These are phyloP conservation scores for Dalbergia cultrata DNA, from an alignment of 306 rosid genomes.

Conservation along the genomic window DNA sequence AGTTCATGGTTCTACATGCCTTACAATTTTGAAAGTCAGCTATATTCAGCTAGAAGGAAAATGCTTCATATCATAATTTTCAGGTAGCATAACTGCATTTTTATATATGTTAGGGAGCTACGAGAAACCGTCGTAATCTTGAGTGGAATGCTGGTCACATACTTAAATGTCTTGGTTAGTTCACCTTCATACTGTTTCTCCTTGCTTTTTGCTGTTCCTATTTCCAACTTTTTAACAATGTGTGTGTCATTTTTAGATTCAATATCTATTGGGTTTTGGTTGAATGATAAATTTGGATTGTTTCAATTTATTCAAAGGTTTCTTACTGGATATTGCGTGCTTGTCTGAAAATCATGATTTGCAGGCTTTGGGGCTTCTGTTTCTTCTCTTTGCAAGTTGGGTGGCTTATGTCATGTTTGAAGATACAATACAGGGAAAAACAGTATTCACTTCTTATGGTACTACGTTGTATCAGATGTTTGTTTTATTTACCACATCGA, in stretches of 20 bases:
- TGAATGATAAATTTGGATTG: slow-evolving; percentile 34
- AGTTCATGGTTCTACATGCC: slow-evolving; percentile 2
- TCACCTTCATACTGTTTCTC: slow-evolving; percentile 45
- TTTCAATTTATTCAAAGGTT: slow-evolving; percentile 35
- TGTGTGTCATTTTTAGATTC: slow-evolving; percentile 1
- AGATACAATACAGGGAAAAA: slow-evolving; percentile 87
- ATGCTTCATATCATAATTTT: slow-evolving; percentile 26
- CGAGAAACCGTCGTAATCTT: slow-evolving; percentile 71
- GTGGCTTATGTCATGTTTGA: slow-evolving; percentile 94
- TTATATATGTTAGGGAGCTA: slow-evolving; percentile 72
- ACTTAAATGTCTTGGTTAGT: slow-evolving; percentile 87
- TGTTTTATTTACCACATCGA: slow-evolving; percentile 87
- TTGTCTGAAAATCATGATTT: slow-evolving; percentile 46
- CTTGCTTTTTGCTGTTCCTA: slow-evolving; percentile 36
- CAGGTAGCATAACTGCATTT: slow-evolving; percentile 38
- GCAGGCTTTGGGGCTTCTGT: slow-evolving; percentile 89
- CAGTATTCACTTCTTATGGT: slow-evolving; percentile 82
- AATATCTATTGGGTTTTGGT: slow-evolving; percentile 25
- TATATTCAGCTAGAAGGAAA: slow-evolving; percentile 20
- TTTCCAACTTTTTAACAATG: slow-evolving; percentile 27
- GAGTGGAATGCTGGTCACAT: slow-evolving; percentile 94
- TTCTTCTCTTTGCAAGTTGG: slow-evolving; percentile 97
- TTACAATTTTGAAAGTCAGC: slow-evolving; percentile 30
- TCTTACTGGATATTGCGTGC: slow-evolving; percentile 14
- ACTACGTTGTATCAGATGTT: slow-evolving; percentile 85